Conservation (phyloP, 345 rosid genomes). For the Camelina laxa region DNA sequence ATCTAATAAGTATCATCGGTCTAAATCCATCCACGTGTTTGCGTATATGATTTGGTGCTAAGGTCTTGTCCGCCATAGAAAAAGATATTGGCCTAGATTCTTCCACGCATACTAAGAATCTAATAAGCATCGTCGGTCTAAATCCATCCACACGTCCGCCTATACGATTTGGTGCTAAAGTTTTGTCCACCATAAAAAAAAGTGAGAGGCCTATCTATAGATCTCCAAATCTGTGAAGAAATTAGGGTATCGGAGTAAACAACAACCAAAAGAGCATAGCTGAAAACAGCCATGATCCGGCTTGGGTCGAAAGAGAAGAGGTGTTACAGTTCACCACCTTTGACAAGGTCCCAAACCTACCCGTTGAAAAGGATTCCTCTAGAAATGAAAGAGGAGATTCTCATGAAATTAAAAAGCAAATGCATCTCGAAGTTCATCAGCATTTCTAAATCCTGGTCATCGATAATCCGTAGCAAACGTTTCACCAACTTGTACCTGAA, state of each 20-base stretch:
- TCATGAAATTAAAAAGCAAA: neutral
- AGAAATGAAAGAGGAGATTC: neutral
- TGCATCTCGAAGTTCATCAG: neutral
- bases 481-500: neutral
- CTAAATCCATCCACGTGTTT: too few relatives aligned
- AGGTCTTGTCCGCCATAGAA: too few relatives aligned
- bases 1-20: too few relatives aligned
- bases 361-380: neutral
- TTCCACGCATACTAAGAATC: too few relatives aligned
- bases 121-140: too few relatives aligned
- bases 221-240: neutral
- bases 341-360: neutral
- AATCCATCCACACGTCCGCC: neutral
- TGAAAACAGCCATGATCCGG: neutral
- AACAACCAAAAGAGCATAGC: neutral
- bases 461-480: neutral
- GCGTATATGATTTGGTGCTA: too few relatives aligned
- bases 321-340: neutral
- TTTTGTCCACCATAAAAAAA: neutral
- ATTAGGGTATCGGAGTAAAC: too few relatives aligned
- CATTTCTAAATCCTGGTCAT: neutral
- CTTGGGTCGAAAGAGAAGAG: neutral
- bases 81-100: too few relatives aligned
- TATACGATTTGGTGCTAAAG: neutral
- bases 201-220: neutral